Evolutionary conservation across 1,139 yeast genomes (phyloP).

Genomic region (Meyerozyma athensensis): DNA sequence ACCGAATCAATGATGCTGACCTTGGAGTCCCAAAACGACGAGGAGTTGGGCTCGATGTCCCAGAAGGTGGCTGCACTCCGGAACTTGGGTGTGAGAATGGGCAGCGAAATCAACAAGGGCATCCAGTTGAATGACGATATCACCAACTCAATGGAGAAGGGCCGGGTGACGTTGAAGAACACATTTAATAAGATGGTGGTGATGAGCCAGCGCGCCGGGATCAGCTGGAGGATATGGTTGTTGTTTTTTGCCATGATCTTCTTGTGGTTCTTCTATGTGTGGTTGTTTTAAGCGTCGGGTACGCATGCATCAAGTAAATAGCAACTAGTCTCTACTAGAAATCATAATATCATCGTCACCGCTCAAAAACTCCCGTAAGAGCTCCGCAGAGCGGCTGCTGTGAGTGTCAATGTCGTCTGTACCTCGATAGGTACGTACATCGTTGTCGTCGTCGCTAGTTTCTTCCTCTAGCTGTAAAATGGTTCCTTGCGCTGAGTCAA

Average conservation of each 20-base stretch:
- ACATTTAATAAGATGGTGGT: slow-evolving; percentile 71
- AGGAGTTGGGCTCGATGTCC: slow-evolving; percentile 65
- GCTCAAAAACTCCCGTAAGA: slow-evolving; percentile 1
- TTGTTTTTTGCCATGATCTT: slow-evolving; percentile 57
- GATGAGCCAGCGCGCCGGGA: slow-evolving; percentile 81
- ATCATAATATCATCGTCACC: neutral
- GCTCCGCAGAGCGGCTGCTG: neutral
- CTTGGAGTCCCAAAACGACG: slow-evolving; percentile 80
- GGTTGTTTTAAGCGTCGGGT: slow-evolving; percentile 47
- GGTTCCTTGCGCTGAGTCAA: neutral
- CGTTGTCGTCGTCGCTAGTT: slow-evolving; percentile 1
- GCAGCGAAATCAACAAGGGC: slow-evolving; percentile 77
- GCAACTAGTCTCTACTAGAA: neutral
- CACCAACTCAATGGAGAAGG: slow-evolving; percentile 41
- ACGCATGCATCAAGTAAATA: slow-evolving; percentile 2
- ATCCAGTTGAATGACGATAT: slow-evolving; percentile 57
- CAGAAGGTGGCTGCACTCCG: slow-evolving; percentile 69
- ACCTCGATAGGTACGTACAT: slow-evolving; percentile 1
- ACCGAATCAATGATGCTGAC: slow-evolving; percentile 59
- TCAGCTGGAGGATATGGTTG: slow-evolving; percentile 77
- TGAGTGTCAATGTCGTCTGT: neutral
- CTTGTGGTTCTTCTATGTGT: slow-evolving; percentile 75
- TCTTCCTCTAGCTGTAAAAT: neutral
- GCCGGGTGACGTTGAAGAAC: slow-evolving; percentile 48
- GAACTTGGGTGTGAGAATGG: slow-evolving; percentile 70